A percentile compares a stretch with the other conserved stretches of the same genome.
These are phyloP conservation scores for Fusarium sp. DNA, from an alignment of 2,329 filamentous ascomycete species.

Conservation along the genomic window DNA sequence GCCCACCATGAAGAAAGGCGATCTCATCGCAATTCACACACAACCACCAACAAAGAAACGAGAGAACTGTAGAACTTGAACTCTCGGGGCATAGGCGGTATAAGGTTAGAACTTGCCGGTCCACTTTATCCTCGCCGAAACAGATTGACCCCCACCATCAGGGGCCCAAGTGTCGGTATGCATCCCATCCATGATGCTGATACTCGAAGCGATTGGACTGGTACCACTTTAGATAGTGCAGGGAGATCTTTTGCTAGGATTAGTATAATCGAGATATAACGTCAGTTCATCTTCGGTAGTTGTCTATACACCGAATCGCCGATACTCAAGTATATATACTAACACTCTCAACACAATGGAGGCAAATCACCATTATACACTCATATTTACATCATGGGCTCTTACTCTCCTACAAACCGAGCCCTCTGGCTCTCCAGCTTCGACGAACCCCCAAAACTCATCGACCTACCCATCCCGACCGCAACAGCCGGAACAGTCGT, in stretches of 20 bases:
- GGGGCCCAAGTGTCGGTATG: not conserved
- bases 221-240: not conserved
- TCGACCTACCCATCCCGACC: conserved; percentile 2
- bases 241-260: not conserved
- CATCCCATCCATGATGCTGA: not conserved
- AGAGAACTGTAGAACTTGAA: not conserved
- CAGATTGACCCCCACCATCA: not conserved
- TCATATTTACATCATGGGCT: not conserved
- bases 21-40: not conserved
- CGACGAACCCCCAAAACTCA: not conserved
- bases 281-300: not conserved
- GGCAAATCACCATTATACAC: not conserved
- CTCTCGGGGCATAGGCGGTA: not conserved
- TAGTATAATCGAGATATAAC: not conserved
- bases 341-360: not conserved
- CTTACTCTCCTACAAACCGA: not conserved
- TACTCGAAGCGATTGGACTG: not conserved
- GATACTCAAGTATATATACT: not conserved
- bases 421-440: conserved; percentile 13
- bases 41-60: not conserved
- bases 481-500: conserved; percentile 8
- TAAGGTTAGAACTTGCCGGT: not conserved
- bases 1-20: not conserved
- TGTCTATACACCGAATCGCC: not conserved
- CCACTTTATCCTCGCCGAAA: not conserved